phyloP scores from a whole-genome alignment of 1,284 basidiomycete species.

The Farysia itapuensis region DNA sequence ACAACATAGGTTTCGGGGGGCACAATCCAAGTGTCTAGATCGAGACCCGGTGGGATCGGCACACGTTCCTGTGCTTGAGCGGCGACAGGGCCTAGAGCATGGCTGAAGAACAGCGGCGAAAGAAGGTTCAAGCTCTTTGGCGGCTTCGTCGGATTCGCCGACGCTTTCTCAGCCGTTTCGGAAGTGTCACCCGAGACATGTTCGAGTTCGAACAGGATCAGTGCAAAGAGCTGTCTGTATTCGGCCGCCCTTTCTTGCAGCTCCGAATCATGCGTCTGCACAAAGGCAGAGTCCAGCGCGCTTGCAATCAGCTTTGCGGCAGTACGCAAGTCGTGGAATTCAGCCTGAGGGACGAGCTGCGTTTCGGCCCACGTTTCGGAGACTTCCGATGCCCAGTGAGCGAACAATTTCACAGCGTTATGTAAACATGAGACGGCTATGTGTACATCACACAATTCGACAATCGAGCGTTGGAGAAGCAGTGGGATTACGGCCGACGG shows the following conservation, averaged over 20 bases:
- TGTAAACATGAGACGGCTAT: conserved; percentile 68
- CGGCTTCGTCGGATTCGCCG: neutral
- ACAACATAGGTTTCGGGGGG: conserved; percentile 57
- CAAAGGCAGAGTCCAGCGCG: conserved; percentile 65
- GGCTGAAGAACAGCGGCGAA: conserved; percentile 74
- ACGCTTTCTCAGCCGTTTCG: neutral
- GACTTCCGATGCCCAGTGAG: conserved; percentile 74
- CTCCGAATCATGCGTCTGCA: conserved; percentile 72
- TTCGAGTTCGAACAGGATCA: conserved; percentile 77
- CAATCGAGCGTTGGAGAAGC: conserved; percentile 63
- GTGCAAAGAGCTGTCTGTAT: conserved; percentile 74
- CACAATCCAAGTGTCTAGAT: conserved; percentile 82
- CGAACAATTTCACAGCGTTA: conserved; percentile 82
- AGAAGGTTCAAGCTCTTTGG: conserved; percentile 89
- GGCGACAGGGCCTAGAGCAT: conserved; percentile 85
- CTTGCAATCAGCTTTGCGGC: conserved; percentile 67
- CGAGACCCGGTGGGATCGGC: conserved; percentile 75
- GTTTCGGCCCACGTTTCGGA: conserved; percentile 76
- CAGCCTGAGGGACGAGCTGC: conserved; percentile 66
- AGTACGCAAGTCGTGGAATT: conserved; percentile 69
- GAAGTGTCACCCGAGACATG: neutral
- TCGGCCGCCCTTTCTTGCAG: conserved; percentile 89
- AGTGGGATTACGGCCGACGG: conserved; percentile 57
- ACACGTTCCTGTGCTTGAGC: conserved; percentile 77
- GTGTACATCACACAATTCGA: conserved; percentile 23